Evolutionary conservation across 768 basidiomycete species (phyloP), one percentile per base, ranked within the genome.

Genomic region (Xerocomus potaroensis): DNA sequence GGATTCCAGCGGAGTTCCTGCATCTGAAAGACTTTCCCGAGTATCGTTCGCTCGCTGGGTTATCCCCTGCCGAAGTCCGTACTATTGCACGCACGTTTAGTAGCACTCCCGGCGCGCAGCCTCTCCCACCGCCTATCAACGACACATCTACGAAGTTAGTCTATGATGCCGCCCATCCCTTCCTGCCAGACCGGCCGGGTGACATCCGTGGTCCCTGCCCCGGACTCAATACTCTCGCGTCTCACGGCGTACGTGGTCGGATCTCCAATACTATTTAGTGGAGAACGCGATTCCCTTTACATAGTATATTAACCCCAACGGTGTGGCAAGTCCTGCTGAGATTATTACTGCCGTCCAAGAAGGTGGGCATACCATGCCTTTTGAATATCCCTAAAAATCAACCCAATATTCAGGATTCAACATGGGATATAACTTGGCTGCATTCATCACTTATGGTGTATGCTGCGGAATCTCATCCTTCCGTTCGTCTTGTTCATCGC

Each of bases 121-220:
- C 54, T 27, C 41, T 57, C n/a, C 60, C 60, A 2, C 54, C 48
- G 33, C 21, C 60, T 9, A 42, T 61, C 42, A 60, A 57, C 2
- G 55, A 61, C 18, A 61, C 60, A 1, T 57, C 60, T 5, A 30
- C 60, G 21, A 62, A 61, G 41, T 14, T 57, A 33, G 60, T 63
- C 4, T 24, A 54, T 30, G 60, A 60, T 14, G 32, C 16, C 1
- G 40, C 23, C 8, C 60, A 62, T n/a, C 57, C 60, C 15, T 63
- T 40, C 23, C 1, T 21, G 2, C 46, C 47, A 3, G 45, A 43
- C 18, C 37, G 0, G 26, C 57, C 60, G 6, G 51, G 56, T 21
- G 60, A 62, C 19, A 54, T 63, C 22, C 60, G 60, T 41, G 60
- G 60, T 5, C 61, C 60, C 7, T 61, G 51, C 27, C 57, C 60